phyloP scores from a whole-genome alignment of 306 rosid species.

The Prunus mira region DNA sequence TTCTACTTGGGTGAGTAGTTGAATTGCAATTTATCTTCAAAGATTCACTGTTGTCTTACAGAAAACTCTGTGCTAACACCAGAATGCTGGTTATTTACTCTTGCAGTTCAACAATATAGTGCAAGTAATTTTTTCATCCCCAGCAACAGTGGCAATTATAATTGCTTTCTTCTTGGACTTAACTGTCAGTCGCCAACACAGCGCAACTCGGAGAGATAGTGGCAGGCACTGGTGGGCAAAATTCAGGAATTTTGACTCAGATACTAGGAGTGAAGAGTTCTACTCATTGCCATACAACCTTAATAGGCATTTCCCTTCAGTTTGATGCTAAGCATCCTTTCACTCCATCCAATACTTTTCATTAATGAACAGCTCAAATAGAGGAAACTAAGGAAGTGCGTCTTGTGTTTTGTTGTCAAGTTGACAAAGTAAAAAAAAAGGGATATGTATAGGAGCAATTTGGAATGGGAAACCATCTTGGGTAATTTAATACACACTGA shows the following conservation, averaged over 20 bases:
- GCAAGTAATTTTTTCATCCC: slow-evolving; percentile 75
- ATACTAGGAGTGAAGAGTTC: slow-evolving; percentile 64
- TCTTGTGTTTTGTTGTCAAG: not conserved
- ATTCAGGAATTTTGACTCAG: slow-evolving; percentile 48
- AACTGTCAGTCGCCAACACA: slow-evolving; percentile 40
- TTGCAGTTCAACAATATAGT: slow-evolving; percentile 69
- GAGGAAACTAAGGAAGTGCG: not conserved
- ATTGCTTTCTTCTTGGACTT: slow-evolving; percentile 61
- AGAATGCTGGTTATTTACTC: not conserved
- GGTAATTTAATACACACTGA: not conserved
- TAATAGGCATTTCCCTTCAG: slow-evolving; percentile 70
- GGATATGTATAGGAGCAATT: not conserved
- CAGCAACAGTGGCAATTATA: slow-evolving; percentile 66
- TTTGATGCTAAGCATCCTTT: slow-evolving; percentile 26
- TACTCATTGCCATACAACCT: slow-evolving; percentile 67
- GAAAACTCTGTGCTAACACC: too few species aligned
- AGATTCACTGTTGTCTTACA: not conserved
- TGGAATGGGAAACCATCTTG: not conserved
- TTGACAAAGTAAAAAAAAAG: not conserved
- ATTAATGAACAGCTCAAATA: slow-evolving; percentile 4
- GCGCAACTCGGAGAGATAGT: slow-evolving; percentile 58
- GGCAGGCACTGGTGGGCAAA: slow-evolving; percentile 91
- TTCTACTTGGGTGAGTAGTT: slow-evolving; percentile 46
- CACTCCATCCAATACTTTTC: not conserved
- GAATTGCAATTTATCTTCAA: not conserved